Evolutionary conservation across 805 yeast species (phyloP).

Genomic region (Wickerhamiella lipophila): DNA sequence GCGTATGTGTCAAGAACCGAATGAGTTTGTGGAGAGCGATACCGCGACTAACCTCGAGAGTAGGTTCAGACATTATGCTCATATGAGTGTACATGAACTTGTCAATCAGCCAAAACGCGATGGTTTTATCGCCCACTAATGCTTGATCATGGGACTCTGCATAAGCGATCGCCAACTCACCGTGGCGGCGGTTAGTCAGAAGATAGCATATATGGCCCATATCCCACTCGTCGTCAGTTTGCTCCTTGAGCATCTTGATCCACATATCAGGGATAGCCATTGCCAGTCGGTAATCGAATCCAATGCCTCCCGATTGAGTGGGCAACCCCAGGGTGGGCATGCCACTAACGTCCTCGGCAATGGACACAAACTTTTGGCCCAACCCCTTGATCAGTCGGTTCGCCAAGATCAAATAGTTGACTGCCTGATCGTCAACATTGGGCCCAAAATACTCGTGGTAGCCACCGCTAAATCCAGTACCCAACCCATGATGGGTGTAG

Average conservation of each 20-base stretch:
- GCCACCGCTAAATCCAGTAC: constrained; percentile 78
- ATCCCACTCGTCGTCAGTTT: constrained; percentile 83
- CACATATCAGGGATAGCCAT: constrained; percentile 99
- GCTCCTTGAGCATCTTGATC: constrained; percentile 84
- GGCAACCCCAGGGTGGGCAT: constrained; percentile 90
- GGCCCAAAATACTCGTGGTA: constrained; percentile 80
- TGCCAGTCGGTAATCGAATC: constrained; percentile 83
- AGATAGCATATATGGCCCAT: constrained; percentile 67
- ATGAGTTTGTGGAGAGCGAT: constrained; percentile 83
- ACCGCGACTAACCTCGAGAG: constrained; percentile 79
- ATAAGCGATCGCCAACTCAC: constrained; percentile 80
- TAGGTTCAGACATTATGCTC: constrained; percentile 61
- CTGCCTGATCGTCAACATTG: constrained; percentile 76
- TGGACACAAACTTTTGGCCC: constrained; percentile 47
- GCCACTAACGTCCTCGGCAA: constrained; percentile 96
- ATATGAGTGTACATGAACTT: constrained; percentile 95
- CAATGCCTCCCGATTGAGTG: constrained; percentile 67
- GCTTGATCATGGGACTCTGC: constrained; percentile 98
- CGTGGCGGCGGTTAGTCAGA: constrained; percentile 74
- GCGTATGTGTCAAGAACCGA: constrained; percentile 67
- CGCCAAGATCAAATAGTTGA: constrained; percentile 81
- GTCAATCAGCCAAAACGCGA: constrained; percentile 98
- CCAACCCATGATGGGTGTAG: constrained; percentile 84
- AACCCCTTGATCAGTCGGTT: constrained; percentile 56
- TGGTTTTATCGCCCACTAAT: constrained; percentile 87